Conservation (phyloP, 176 grass and related monocot genomes). For the Zoysia japonica region DNA sequence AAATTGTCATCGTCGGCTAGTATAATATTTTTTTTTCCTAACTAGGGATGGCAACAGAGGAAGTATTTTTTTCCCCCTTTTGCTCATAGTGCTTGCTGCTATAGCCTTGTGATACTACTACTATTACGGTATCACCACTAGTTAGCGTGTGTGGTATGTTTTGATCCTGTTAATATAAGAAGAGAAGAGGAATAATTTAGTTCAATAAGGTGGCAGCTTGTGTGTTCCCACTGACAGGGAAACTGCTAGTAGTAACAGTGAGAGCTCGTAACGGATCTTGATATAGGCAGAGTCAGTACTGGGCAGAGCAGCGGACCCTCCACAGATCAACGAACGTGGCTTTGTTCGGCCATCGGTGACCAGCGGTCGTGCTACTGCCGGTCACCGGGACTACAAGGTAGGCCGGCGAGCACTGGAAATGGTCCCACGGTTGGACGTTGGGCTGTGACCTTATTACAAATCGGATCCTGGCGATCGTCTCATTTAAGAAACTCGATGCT, state of each 20-base stretch:
- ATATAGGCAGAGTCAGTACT: background rate
- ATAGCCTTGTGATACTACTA: conserved; percentile 1
- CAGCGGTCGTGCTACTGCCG: background rate
- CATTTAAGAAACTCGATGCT: conserved; percentile 1
- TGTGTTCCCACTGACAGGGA: background rate
- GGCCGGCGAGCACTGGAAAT: background rate
- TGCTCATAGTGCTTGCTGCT: background rate
- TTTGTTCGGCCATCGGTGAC: background rate
- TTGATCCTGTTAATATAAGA: background rate
- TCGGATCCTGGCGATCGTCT: background rate
- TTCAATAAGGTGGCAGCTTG: background rate
- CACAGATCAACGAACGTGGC: background rate
- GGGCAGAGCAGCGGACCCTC: background rate
- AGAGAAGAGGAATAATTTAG: conserved; percentile 8
- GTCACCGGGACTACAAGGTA: background rate
- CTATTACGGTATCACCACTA: background rate
- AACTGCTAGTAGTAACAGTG: background rate
- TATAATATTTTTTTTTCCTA: too few species aligned
- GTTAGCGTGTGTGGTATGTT: background rate
- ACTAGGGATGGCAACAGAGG: too few species aligned
- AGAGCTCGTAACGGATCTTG: background rate
- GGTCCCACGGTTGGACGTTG: background rate
- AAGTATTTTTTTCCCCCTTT: too few species aligned
- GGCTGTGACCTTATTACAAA: background rate
- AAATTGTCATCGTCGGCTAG: too few species aligned